Conservation (phyloP, 495 filamentous ascomycete species). For the Darksidea phi region DNA sequence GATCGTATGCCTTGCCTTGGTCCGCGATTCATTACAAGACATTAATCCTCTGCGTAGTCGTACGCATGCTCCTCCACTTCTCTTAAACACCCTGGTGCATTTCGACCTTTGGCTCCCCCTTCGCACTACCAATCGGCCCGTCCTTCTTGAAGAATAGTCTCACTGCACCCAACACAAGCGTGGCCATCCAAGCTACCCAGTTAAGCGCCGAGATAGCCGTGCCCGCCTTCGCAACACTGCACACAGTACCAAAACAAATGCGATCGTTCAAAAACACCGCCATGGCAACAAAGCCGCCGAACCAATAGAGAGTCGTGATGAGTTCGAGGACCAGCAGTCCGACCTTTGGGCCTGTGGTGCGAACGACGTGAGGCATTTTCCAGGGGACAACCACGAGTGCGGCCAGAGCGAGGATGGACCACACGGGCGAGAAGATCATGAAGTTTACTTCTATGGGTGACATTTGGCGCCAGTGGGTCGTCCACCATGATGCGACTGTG, state of each 20-base stretch:
- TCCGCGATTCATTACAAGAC: background rate
- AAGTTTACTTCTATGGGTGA: constrained; percentile 59
- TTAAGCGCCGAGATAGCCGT: constrained; percentile 57
- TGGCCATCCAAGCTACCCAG: constrained; percentile 47
- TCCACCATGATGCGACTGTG: constrained; percentile 45
- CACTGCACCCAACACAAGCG: background rate
- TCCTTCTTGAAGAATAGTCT: background rate
- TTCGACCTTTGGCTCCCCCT: constrained; percentile 39
- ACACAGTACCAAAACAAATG: constrained; percentile 50
- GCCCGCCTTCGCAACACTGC: constrained; percentile 52
- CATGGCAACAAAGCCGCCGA: constrained; percentile 75
- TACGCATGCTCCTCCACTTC: background rate
- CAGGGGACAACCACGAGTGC: constrained; percentile 66
- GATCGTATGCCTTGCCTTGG: background rate
- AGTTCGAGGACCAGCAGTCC: constrained; percentile 64
- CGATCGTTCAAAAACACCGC: constrained; percentile 58
- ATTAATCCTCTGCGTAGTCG: background rate
- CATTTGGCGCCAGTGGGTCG: constrained; percentile 37
- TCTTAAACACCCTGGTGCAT: constrained; percentile 42
- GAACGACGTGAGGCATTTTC: constrained; percentile 54
- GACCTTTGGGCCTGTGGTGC: constrained; percentile 49
- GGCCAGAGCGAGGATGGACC: constrained; percentile 65
- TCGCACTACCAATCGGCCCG: background rate
- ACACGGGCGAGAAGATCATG: constrained; percentile 71
- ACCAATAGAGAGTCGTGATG: constrained; percentile 85